These are phyloP conservation scores for Tricholoma furcatifolium DNA, from an alignment of 768 basidiomycete species.

Conservation along the genomic window DNA sequence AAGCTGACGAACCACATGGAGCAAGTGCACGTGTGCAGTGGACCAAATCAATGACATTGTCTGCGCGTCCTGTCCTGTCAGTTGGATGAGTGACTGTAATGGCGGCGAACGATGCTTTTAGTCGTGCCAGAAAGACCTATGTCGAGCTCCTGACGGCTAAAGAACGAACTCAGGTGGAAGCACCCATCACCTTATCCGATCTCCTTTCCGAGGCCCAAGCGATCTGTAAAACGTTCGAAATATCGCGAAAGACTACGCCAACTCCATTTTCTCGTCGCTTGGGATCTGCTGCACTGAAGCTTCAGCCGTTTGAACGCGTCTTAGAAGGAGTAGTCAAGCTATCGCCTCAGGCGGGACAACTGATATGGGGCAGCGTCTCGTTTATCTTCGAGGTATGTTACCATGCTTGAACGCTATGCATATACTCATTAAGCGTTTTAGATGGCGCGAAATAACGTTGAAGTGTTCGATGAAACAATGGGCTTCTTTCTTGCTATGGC, in stretches of 20 bases:
- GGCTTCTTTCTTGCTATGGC: not conserved
- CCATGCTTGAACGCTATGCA: no score
- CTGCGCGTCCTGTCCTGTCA: no score
- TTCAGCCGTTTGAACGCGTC: slow-evolving; percentile 3
- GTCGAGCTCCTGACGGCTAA: slow-evolving; percentile 1
- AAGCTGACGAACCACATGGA: no score
- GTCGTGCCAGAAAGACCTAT: slow-evolving; percentile 6
- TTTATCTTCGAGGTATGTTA: slow-evolving; percentile 3
- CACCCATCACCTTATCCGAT: not conserved
- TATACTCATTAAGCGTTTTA: no score
- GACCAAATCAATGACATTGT: no score
- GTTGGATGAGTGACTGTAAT: no score
- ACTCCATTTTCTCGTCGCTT: not conserved
- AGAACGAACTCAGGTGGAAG: slow-evolving; percentile 2
- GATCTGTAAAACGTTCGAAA: not conserved
- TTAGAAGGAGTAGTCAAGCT: not conserved
- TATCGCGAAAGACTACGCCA: not conserved
- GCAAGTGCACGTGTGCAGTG: no score
- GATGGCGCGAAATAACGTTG: not conserved
- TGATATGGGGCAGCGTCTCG: slow-evolving; percentile 7
- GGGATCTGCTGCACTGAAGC: not conserved
- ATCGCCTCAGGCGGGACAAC: not conserved
- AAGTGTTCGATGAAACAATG: not conserved
- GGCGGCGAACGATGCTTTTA: not conserved
- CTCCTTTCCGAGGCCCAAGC: not conserved